Evolutionary conservation across 768 basidiomycete species (phyloP).

Genomic region (Boletus pseudopeckii): DNA sequence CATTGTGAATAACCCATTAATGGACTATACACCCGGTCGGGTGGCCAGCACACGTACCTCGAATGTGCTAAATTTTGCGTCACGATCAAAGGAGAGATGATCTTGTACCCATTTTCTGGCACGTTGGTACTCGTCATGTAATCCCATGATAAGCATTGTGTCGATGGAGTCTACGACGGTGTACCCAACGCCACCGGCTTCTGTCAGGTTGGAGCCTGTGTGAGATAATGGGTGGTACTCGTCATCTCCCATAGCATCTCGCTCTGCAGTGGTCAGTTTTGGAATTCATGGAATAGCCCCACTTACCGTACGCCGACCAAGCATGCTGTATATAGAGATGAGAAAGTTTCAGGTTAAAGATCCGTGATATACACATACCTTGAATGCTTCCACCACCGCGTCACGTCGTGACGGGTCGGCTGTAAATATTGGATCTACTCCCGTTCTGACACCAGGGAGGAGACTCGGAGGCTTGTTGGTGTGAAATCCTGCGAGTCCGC

Average conservation of each 20-base stretch:
- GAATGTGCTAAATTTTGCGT: constrained; percentile 83
- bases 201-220: constrained; percentile 73
- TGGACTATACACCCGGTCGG: not conserved
- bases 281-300: constrained; percentile 14
- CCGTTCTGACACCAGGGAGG: constrained; percentile 22
- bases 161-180: constrained; percentile 87
- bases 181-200: constrained; percentile 81
- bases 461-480: not conserved
- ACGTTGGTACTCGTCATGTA: constrained; percentile 72
- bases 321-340: constrained; percentile 56
- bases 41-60: constrained; percentile 72
- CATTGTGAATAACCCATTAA: constrained; percentile 2
- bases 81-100: constrained; percentile 69
- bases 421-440: constrained; percentile 27
- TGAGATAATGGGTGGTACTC: constrained; percentile 86
- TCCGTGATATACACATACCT: constrained; percentile 42
- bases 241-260: constrained; percentile 88
- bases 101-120: constrained; percentile 75
- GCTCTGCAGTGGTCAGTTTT: constrained; percentile 46
- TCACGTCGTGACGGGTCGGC: constrained; percentile 64
- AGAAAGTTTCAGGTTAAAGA: not conserved
- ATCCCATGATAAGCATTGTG: constrained; percentile 81
- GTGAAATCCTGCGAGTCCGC: constrained; percentile 2
- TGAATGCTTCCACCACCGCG: constrained; percentile 77
- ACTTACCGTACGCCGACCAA: constrained; percentile 77